Conservation (phyloP, 805 yeast species). For the Lipomyces japonicus region DNA sequence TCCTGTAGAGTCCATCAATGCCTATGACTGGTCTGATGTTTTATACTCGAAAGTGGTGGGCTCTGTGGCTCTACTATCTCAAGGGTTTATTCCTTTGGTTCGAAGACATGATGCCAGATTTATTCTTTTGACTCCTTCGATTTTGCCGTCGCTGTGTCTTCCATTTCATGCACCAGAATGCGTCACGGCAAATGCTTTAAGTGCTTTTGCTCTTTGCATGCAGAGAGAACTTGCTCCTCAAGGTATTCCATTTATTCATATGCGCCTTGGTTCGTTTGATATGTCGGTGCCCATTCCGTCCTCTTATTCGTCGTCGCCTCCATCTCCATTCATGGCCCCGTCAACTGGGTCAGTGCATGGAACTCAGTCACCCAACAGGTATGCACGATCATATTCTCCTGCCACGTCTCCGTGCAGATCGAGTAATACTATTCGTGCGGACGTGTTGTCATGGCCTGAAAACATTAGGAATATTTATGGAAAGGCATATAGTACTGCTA, state of each 20-base stretch:
- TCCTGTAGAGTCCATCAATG: slow-evolving; percentile 55
- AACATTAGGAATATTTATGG: slow-evolving; percentile 39
- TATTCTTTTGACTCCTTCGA: slow-evolving; percentile 52
- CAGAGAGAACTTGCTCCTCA: slow-evolving; percentile 46
- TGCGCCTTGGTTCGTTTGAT: slow-evolving; percentile 48
- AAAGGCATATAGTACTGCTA: slow-evolving; percentile 33
- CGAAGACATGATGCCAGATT: slow-evolving; percentile 51
- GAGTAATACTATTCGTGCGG: slow-evolving; percentile 39
- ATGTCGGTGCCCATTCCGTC: slow-evolving; percentile 36
- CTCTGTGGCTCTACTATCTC: slow-evolving; percentile 51
- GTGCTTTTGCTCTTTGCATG: slow-evolving; percentile 40
- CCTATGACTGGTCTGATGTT: slow-evolving; percentile 49
- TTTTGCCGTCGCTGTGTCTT: slow-evolving; percentile 51
- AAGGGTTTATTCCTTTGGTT: slow-evolving; percentile 54
- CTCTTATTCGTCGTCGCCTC: slow-evolving; percentile 13
- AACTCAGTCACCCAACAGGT: slow-evolving; percentile 21
- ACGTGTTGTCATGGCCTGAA: slow-evolving; percentile 44
- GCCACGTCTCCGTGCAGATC: slow-evolving; percentile 29
- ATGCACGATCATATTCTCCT: slow-evolving; percentile 25
- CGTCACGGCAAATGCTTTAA: slow-evolving; percentile 47
- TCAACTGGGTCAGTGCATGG: slow-evolving; percentile 7
- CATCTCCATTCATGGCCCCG: slow-evolving; percentile 20
- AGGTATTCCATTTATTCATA: slow-evolving; percentile 43
- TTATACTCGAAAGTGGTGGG: slow-evolving; percentile 47
- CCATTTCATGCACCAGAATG: slow-evolving; percentile 66